Percentiles rank a stretch among this genome's conserved stretches.
phyloP scores from a whole-genome alignment of 768 basidiomycete genomes.

The Cubamyces lactineus region DNA sequence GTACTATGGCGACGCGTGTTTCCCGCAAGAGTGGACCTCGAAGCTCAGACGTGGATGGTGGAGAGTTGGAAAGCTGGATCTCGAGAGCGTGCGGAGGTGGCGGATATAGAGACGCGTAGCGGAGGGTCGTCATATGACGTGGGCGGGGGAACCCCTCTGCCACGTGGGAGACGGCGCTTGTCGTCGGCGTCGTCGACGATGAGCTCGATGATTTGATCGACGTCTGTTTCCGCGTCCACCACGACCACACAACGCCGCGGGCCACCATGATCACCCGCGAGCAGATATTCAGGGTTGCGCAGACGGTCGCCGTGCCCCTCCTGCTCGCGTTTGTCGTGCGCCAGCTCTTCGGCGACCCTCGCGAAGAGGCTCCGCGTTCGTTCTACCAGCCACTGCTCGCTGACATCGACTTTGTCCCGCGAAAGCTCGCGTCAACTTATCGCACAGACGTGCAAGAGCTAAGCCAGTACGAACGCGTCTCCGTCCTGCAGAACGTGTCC shows the following conservation, averaged over 20 bases:
- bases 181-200: not conserved
- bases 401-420: constrained; percentile 26
- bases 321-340: constrained; percentile 16
- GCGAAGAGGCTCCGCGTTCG: constrained; percentile 13
- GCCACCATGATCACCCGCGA: constrained; percentile 18
- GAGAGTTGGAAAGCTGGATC: not conserved
- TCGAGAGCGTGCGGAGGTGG: constrained; percentile 5
- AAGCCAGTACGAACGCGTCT: constrained; percentile 19
- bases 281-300: constrained; percentile 15
- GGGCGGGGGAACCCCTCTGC: constrained; percentile 22
- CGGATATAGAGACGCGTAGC: constrained; percentile 9
- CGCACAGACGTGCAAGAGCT: constrained; percentile 15
- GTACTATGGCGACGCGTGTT: not conserved
- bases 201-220: constrained; percentile 12
- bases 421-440: constrained; percentile 23
- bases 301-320: constrained; percentile 26
- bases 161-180: constrained; percentile 7
- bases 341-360: constrained; percentile 11
- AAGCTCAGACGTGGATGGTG: not conserved
- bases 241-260: not conserved
- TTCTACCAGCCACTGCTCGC: constrained; percentile 24
- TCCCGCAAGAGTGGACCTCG: not conserved
- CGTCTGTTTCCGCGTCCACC: constrained; percentile 3
- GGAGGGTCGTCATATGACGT: constrained; percentile 24
- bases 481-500: constrained; percentile 10